Evolutionary conservation across 2,329 filamentous ascomycete genomes (phyloP), one percentile per base, ranked within the genome.

Genomic region (Didymella sp.): DNA sequence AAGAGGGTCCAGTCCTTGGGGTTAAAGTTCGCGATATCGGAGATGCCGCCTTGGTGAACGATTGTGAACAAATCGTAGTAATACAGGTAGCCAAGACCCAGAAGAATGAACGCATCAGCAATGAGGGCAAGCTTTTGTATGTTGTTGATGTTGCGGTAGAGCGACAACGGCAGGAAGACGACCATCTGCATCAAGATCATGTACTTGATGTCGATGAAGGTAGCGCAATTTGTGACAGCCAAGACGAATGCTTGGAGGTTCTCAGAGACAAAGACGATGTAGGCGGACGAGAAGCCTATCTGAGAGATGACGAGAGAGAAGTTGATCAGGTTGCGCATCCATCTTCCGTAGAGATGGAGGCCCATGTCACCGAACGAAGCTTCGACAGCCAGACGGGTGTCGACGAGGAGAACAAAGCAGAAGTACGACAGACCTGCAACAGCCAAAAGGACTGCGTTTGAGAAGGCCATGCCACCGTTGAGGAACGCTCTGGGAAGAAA

Each of bases 321-420:
- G 59, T 99, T 86, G 72, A 99, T 98, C 69, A 96, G 80, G 58
- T 85, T 88, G 59, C 93, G 87, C 89, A 99, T 90, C 84, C 90
- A 93, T 63, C 88, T 90, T 60, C 95, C 95, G 74, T 95, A 99
- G 15, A 99, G 83, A 43, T 91, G 87, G 45, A 91, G 92, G 50
- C 96, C 95, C 79, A 99, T 96, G 71, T 98, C 95, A 76, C 95
- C 95, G 78, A 98, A 99, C 1, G 95, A 98, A n/a, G 91, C 92
- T 45, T 93, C 89, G 25, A 98, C 86, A 72, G 87, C 89, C 45
- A 96, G 81, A 30, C 95, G 89, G 2, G 92, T 95, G 58, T 89
- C 89, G 61, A 97, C 92, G 28, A 99, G 85, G 13, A 99, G 83
- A 38, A 99, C 92, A 77, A 99, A 99, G 79, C 93, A 97, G 80